Conservation (phyloP, 768 basidiomycete genomes). For the Epithele typhae region DNA sequence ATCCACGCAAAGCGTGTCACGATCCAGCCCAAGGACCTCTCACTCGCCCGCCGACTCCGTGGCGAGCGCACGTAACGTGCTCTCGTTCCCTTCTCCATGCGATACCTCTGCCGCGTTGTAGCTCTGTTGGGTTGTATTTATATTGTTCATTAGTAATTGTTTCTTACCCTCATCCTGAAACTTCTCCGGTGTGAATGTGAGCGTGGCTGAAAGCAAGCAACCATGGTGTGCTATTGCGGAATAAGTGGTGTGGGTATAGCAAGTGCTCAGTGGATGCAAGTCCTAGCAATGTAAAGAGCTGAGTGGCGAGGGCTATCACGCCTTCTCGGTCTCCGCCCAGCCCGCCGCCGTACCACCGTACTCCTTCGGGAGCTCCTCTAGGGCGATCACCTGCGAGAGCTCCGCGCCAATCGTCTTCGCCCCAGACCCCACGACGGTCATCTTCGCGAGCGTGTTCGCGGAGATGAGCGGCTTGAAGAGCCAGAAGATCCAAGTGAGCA, state of each 20-base stretch:
- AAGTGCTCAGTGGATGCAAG: background rate
- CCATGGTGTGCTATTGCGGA: too few relatives aligned
- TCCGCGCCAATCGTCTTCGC: conserved; percentile 53
- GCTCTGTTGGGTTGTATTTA: conserved; percentile 18
- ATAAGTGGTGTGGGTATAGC: background rate
- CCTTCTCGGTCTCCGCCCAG: conserved; percentile 15
- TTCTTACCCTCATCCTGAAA: conserved; percentile 1
- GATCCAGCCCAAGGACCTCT: conserved; percentile 54
- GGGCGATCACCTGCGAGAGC: conserved; percentile 53
- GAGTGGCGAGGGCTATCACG: too few relatives aligned
- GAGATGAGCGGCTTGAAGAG: conserved; percentile 71
- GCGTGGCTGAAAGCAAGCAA: background rate
- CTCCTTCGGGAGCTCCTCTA: conserved; percentile 54
- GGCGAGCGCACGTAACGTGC: conserved; percentile 38
- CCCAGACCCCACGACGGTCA: conserved; percentile 71
- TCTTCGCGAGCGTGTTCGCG: conserved; percentile 72
- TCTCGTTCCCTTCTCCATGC: conserved; percentile 2
- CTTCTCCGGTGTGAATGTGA: background rate
- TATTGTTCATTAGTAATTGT: conserved; percentile 18
- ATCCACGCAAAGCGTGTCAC: conserved; percentile 51
- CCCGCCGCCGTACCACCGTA: conserved; percentile 67
- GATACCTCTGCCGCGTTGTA: too few relatives aligned
- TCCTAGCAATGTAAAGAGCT: too few relatives aligned
- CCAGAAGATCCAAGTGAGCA: conserved; percentile 85
- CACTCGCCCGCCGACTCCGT: conserved; percentile 44